phyloP scores from a whole-genome alignment of 371 early-diverging fungal genomes.

The Apophysomyces variabilis region DNA sequence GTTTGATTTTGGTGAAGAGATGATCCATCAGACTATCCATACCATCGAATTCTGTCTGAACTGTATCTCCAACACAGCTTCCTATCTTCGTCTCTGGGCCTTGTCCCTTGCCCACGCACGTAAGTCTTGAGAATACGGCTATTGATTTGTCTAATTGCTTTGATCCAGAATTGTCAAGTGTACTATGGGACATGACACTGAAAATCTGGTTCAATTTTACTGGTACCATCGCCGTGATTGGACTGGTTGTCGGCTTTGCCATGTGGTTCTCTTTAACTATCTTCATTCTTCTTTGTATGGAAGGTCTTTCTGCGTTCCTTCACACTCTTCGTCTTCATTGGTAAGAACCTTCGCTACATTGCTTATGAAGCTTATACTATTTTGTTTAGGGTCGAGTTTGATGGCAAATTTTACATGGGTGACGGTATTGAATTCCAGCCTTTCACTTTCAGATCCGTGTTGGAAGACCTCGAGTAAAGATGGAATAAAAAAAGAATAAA shows the following conservation, averaged over 20 bases:
- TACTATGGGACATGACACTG: conserved; percentile 97
- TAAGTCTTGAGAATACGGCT: conserved; percentile 31
- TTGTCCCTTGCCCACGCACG: conserved; percentile 99
- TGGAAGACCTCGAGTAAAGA: conserved; percentile 28
- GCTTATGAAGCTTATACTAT: background rate
- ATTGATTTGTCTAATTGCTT: background rate
- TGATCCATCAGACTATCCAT: conserved; percentile 98
- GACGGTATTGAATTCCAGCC: conserved; percentile 57
- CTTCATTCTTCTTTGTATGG: conserved; percentile 93
- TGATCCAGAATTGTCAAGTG: conserved; percentile 88
- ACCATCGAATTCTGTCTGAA: conserved; percentile 99
- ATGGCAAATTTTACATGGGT: conserved; percentile 94
- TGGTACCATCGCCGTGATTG: conserved; percentile 62
- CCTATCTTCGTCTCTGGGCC: conserved; percentile 99
- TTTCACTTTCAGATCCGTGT: conserved; percentile 40
- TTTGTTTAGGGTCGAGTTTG: conserved; percentile 92
- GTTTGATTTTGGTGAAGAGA: conserved; percentile 92
- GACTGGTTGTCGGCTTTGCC: conserved; percentile 72
- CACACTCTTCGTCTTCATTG: conserved; percentile 99
- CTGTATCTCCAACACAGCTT: conserved; percentile 99
- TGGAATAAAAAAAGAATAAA: background rate
- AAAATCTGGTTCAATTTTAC: conserved; percentile 65
- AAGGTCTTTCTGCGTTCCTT: conserved; percentile 98
- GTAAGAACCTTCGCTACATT: conserved; percentile 36
- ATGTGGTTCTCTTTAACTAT: conserved; percentile 90